Conservation (phyloP, 768 basidiomycete species). For the Pholiota conissans region DNA sequence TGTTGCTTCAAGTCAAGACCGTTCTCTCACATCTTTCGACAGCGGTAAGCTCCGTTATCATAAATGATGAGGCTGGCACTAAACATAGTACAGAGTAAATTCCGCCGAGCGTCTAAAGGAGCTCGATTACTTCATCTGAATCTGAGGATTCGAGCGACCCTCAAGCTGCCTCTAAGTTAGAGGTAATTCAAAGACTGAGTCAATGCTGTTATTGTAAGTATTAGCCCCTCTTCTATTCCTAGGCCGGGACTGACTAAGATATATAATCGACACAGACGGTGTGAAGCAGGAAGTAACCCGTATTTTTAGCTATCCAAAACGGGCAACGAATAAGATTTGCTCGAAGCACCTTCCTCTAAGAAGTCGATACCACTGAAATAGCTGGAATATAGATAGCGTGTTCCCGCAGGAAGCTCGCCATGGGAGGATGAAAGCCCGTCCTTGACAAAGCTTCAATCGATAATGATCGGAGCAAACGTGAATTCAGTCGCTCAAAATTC, state of each 20-base stretch:
- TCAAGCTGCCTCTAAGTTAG: too few species aligned
- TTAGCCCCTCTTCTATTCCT: too few species aligned
- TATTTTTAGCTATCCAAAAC: too few species aligned
- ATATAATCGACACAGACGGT: too few species aligned
- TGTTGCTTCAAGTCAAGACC: neutral
- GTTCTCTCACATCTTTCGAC: neutral
- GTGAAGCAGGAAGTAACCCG: too few species aligned
- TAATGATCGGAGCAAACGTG: neutral
- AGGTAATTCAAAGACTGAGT: too few species aligned
- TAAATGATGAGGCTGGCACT: neutral
- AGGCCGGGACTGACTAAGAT: too few species aligned
- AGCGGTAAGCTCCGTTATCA: neutral
- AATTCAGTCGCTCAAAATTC: neutral
- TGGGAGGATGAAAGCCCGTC: neutral
- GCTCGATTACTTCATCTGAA: neutral
- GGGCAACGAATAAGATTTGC: neutral
- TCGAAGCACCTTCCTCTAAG: neutral
- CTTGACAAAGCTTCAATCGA: neutral
- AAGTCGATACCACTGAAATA: neutral
- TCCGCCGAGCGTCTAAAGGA: neutral
- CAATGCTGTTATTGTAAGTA: too few species aligned
- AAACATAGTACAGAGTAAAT: neutral
- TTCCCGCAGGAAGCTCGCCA: neutral
- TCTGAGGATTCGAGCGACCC: too few species aligned
- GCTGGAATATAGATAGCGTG: neutral